Evolutionary conservation across 108 stramenopile genomes (phyloP).

Genomic region (Nitzschia palea): DNA sequence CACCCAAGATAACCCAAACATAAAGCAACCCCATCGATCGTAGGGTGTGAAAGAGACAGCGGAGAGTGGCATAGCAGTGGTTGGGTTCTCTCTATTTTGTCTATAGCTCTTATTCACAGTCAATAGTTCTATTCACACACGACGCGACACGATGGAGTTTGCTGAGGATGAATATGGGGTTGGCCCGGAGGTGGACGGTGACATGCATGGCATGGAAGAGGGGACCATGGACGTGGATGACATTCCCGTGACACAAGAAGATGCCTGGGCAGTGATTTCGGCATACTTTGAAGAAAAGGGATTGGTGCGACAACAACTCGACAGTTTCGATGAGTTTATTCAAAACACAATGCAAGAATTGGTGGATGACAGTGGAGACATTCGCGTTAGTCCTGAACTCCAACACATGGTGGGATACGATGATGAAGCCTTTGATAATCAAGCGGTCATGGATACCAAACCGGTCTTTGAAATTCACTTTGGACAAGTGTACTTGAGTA

Average conservation of each 20-base stretch:
- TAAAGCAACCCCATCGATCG: too few relatives aligned
- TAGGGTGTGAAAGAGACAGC: too few relatives aligned
- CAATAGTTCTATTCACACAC: too few relatives aligned
- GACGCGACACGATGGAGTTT: neutral
- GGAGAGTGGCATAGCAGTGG: too few relatives aligned
- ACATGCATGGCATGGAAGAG: constrained; percentile 20
- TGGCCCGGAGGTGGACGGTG: constrained; percentile 1
- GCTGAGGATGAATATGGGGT: neutral
- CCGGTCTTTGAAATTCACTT: constrained; percentile 92
- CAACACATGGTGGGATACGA: constrained; percentile 91
- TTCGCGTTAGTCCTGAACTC: constrained; percentile 89
- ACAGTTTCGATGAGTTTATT: constrained; percentile 98
- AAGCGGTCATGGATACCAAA: constrained; percentile 47
- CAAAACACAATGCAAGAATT: constrained; percentile 98
- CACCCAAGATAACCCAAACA: too few relatives aligned
- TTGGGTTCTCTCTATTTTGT: too few relatives aligned
- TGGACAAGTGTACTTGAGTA: constrained; percentile 93
- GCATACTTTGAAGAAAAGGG: constrained; percentile 99
- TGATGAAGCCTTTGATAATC: constrained; percentile 66
- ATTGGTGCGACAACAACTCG: constrained; percentile 98
- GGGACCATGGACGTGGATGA: constrained; percentile 52
- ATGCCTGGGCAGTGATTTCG: constrained; percentile 97
- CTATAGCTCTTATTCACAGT: too few relatives aligned
- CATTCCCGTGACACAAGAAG: constrained; percentile 96
- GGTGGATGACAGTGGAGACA: constrained; percentile 93